Evolutionary conservation across 2,329 filamentous ascomycete species (phyloP).

Genomic region (Verticillium nonalfalfae): DNA sequence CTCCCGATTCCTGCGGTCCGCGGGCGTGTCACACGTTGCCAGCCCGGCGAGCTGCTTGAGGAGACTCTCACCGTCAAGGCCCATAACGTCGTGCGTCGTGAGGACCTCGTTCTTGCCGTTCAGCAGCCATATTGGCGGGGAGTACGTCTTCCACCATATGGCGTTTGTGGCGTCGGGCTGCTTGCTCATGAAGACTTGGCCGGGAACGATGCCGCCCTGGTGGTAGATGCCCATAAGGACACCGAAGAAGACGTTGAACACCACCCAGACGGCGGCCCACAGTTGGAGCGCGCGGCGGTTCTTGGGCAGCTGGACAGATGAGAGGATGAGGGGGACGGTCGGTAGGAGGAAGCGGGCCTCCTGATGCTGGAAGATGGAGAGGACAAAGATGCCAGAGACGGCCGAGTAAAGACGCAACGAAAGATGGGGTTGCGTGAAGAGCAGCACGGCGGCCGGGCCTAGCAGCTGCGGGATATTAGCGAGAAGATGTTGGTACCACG

Average conservation of each 20-base stretch:
- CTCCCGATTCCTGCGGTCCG: constrained; percentile 47
- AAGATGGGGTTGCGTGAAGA: constrained; percentile 50
- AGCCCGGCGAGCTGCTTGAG: constrained; percentile 50
- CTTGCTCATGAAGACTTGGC: constrained; percentile 67
- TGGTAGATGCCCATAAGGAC: constrained; percentile 76
- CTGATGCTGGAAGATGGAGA: constrained; percentile 73
- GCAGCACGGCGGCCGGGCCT: constrained; percentile 59
- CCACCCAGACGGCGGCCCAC: constrained; percentile 58
- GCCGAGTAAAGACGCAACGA: constrained; percentile 66
- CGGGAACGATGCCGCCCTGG: constrained; percentile 71
- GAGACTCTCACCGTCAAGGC: constrained; percentile 55
- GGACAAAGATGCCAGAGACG: constrained; percentile 60
- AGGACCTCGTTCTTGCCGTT: constrained; percentile 69
- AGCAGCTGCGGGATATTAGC: constrained; percentile 67
- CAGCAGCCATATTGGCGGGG: constrained; percentile 72
- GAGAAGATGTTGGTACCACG: constrained; percentile 70
- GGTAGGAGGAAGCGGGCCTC: constrained; percentile 75
- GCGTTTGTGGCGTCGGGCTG: constrained; percentile 63
- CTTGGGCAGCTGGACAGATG: constrained; percentile 62
- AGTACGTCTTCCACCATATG: constrained; percentile 84
- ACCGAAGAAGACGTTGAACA: constrained; percentile 64
- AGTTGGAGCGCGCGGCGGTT: constrained; percentile 38
- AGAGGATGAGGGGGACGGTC: constrained; percentile 69
- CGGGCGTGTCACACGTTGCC: constrained; percentile 57
- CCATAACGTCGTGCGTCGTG: constrained; percentile 69